Evolutionary conservation across 805 yeast species (phyloP).

Genomic region (Lachancea thermotolerans): DNA sequence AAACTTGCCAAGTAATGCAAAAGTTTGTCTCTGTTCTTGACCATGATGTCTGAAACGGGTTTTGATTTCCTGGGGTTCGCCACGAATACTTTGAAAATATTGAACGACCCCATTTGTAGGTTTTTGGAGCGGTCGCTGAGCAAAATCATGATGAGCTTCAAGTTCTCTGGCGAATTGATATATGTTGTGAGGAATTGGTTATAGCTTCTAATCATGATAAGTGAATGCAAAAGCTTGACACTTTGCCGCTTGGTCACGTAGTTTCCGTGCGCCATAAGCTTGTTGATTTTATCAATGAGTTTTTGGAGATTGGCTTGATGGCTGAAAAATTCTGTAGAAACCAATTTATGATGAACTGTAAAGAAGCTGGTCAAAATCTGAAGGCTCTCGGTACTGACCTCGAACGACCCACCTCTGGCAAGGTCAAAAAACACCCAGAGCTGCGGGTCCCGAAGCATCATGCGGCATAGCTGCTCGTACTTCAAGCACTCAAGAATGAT

Average conservation of each 20-base stretch:
- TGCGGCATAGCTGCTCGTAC: constrained; percentile 60
- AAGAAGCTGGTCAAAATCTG: constrained; percentile 66
- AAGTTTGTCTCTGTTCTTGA: constrained; percentile 75
- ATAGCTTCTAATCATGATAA: constrained; percentile 67
- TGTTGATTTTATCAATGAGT: constrained; percentile 60
- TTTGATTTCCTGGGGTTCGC: constrained; percentile 90
- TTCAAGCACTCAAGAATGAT: constrained; percentile 82
- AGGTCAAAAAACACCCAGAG: constrained; percentile 83
- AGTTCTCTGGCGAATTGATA: constrained; percentile 72
- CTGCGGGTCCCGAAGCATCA: constrained; percentile 49
- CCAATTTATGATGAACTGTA: constrained; percentile 60
- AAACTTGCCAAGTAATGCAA: constrained; percentile 62
- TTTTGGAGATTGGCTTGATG: constrained; percentile 40
- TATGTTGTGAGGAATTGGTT: constrained; percentile 67
- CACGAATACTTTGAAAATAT: constrained; percentile 89
- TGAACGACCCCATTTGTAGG: constrained; percentile 84
- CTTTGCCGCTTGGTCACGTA: constrained; percentile 93
- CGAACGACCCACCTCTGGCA: constrained; percentile 72
- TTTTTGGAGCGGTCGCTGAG: constrained; percentile 85
- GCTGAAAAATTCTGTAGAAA: constrained; percentile 58
- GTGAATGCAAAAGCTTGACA: constrained; percentile 62
- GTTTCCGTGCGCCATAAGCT: constrained; percentile 65
- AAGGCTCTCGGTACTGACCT: constrained; percentile 85
- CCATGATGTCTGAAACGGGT: constrained; percentile 69
- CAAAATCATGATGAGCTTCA: constrained; percentile 79